Evolutionary conservation across 257 asterid genomes (phyloP).

Genomic region (Nicotiana tomentosiformis): DNA sequence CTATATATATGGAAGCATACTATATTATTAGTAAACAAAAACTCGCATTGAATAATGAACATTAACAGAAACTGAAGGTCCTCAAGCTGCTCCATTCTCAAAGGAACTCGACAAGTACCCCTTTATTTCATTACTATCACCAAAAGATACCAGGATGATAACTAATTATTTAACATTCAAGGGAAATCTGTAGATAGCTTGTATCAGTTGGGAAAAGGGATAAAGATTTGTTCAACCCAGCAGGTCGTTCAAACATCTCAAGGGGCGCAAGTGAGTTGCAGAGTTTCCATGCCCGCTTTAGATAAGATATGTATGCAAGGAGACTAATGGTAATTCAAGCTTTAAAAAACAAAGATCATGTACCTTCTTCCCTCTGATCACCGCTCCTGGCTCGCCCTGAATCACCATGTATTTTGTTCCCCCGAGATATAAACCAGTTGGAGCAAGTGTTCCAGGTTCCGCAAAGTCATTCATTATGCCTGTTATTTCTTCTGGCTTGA

Average conservation of each 20-base stretch:
- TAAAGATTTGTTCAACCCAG: not conserved
- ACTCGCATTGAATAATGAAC: not conserved
- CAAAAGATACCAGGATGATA: not conserved
- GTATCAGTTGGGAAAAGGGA: not conserved
- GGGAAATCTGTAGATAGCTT: not conserved
- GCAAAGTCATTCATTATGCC: slow-evolving; percentile 29
- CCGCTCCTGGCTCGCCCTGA: slow-evolving; percentile 36
- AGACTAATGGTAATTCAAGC: not conserved
- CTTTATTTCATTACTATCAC: not conserved
- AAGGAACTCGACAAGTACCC: not conserved
- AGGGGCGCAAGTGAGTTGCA: not conserved
- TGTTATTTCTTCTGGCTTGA: slow-evolving; percentile 30
- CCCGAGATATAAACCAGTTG: slow-evolving; percentile 36
- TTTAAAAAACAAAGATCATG: not conserved
- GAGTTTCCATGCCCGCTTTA: not conserved
- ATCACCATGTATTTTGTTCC: slow-evolving; percentile 41
- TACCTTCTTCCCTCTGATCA: slow-evolving; percentile 42
- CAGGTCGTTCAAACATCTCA: not conserved
- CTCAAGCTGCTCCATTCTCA: not conserved
- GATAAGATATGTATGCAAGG: not conserved
- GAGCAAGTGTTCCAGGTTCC: slow-evolving; percentile 39
- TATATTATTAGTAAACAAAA: not conserved
- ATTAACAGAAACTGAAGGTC: not conserved
- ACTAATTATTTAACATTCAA: not conserved
- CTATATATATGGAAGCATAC: not conserved